A percentile compares a stretch with the other conserved stretches of the same genome.
phyloP scores from a whole-genome alignment of 371 early-diverging fungal genomes.

The Apophysomyces trapeziformis region DNA sequence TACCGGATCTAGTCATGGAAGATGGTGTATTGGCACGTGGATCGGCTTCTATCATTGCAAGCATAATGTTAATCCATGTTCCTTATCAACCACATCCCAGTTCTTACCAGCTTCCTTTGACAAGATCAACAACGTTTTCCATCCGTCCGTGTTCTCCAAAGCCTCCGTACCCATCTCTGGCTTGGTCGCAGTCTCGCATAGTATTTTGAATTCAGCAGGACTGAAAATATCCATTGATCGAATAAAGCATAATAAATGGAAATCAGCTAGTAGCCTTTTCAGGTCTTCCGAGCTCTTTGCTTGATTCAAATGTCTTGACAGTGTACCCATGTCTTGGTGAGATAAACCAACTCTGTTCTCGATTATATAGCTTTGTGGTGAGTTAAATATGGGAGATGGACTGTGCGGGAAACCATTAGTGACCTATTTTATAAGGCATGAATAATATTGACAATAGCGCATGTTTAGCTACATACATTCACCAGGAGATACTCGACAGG shows the following conservation, averaged over 20 bases:
- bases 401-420: slow-evolving; percentile 93
- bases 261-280: slow-evolving; percentile 70
- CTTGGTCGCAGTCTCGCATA: slow-evolving; percentile 58
- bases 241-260: slow-evolving; percentile 81
- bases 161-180: slow-evolving; percentile 45
- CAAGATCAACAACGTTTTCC: slow-evolving; percentile 80
- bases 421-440: slow-evolving; percentile 54
- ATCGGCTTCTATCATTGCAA: slow-evolving; percentile 15
- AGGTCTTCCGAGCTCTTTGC: slow-evolving; percentile 39
- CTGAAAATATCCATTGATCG: slow-evolving; percentile 52
- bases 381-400: slow-evolving; percentile 77
- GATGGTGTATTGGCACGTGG: slow-evolving; percentile 23
- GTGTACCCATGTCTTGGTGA: slow-evolving; percentile 38
- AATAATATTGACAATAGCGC: slow-evolving; percentile 3
- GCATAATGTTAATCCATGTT: not conserved
- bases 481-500: slow-evolving; percentile 96
- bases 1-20: slow-evolving; percentile 24
- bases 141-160: slow-evolving; percentile 63
- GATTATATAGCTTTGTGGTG: slow-evolving; percentile 50
- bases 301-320: slow-evolving; percentile 59
- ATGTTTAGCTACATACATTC: slow-evolving; percentile 67
- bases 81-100: slow-evolving; percentile 1
- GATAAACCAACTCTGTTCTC: slow-evolving; percentile 69
- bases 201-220: slow-evolving; percentile 57
- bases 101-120: slow-evolving; percentile 62